phyloP scores from a whole-genome alignment of 768 basidiomycete genomes.

The Lactifluus rugatus region DNA sequence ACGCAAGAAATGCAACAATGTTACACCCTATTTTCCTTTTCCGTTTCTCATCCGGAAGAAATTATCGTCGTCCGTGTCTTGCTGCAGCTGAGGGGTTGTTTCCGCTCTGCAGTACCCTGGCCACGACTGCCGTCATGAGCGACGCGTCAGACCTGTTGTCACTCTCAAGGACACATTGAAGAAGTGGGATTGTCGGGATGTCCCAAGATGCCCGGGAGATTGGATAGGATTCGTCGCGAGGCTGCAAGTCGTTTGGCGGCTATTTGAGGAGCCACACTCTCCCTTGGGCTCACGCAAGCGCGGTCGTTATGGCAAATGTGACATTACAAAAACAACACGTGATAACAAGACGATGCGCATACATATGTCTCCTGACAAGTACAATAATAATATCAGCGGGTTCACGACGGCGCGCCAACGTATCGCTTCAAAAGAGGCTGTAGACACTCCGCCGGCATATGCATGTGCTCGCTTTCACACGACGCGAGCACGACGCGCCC shows the following conservation, averaged over 20 bases:
- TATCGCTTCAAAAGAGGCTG: slow-evolving; percentile 25
- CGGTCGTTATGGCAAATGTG: no score
- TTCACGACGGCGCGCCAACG: slow-evolving; percentile 19
- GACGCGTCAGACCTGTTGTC: slow-evolving; percentile 71
- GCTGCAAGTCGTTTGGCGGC: no score
- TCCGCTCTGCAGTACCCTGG: slow-evolving; percentile 47
- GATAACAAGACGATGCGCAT: no score
- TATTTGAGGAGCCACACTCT: no score
- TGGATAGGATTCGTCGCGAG: slow-evolving; percentile 47
- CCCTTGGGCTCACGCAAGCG: no score
- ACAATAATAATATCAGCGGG: neutral
- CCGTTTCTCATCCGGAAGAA: neutral
- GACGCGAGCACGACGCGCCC: slow-evolving; percentile 48
- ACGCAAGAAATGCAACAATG: neutral
- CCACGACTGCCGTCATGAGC: slow-evolving; percentile 45
- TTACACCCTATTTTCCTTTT: neutral
- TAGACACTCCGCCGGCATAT: slow-evolving; percentile 35
- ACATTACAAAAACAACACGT: no score
- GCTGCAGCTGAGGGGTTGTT: slow-evolving; percentile 49
- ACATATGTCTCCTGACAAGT: no score
- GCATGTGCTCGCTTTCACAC: slow-evolving; percentile 74
- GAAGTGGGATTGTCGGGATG: slow-evolving; percentile 46
- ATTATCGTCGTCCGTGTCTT: slow-evolving; percentile 37
- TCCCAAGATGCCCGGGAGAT: slow-evolving; percentile 38
- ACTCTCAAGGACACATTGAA: slow-evolving; percentile 75